Evolutionary conservation across 441 rosid genomes (phyloP).

Genomic region (Arabidopsis lyrata): DNA sequence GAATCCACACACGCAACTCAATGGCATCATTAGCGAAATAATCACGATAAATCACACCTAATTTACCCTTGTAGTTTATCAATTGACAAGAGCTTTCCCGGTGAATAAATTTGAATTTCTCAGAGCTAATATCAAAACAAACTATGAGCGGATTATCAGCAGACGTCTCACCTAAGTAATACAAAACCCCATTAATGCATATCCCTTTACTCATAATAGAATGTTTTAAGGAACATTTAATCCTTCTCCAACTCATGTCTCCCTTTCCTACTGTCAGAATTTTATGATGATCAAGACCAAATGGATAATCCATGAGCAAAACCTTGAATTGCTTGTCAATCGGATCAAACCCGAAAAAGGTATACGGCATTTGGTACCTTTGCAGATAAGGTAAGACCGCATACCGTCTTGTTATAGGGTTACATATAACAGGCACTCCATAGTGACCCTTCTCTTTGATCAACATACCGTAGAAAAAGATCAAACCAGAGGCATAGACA

Average conservation of each 20-base stretch:
- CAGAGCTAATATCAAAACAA: background rate
- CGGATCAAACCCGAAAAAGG: background rate
- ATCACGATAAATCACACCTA: background rate
- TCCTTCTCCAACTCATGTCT: background rate
- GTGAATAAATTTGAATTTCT: background rate
- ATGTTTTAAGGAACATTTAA: background rate
- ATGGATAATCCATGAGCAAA: background rate
- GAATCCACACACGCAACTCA: background rate
- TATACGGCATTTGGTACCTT: no score
- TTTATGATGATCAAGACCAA: background rate
- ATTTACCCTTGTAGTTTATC: background rate
- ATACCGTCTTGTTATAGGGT: no score
- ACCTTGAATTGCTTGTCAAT: background rate
- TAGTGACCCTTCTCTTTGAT: background rate
- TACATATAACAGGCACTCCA: no score
- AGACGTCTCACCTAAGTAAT: background rate
- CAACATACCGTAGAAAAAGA: background rate
- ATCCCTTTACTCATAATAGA: background rate
- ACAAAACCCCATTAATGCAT: background rate
- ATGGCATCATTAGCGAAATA: background rate
- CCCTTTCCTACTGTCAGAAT: background rate
- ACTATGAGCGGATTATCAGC: background rate
- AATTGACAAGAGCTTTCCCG: background rate
- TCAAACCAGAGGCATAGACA: background rate
- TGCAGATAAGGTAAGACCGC: no score